Percentiles rank a stretch among this genome's conserved stretches.
These are phyloP conservation scores for Fusarium tuaranense DNA, from an alignment of 2,329 filamentous ascomycete species.

Conservation along the genomic window DNA sequence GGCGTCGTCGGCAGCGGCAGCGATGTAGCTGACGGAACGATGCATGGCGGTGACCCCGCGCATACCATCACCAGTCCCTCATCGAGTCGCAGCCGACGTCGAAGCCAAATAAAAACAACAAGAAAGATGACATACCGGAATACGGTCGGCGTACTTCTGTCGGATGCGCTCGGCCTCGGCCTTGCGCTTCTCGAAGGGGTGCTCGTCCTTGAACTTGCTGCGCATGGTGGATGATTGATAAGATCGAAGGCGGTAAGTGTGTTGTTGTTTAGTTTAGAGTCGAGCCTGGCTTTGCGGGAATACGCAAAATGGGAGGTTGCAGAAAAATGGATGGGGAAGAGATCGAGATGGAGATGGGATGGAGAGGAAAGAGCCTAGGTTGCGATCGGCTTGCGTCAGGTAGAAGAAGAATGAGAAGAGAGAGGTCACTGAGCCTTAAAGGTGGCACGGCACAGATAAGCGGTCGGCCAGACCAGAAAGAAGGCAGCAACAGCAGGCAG, in stretches of 20 bases:
- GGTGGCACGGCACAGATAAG: conserved; percentile 44
- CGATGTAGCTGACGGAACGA: neutral
- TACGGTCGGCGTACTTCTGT: conserved; percentile 98
- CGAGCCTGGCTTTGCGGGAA: conserved; percentile 10
- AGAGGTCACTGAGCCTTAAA: conserved; percentile 35
- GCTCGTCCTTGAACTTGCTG: conserved; percentile 99
- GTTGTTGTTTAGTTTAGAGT: conserved; percentile 6
- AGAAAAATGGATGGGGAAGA: neutral
- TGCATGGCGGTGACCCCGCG: conserved; percentile 36
- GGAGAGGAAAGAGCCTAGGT: conserved; percentile 43
- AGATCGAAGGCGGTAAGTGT: conserved; percentile 33
- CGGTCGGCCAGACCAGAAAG: conserved; percentile 42
- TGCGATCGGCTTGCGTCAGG: conserved; percentile 45
- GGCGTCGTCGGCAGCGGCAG: neutral
- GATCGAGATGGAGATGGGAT: conserved; percentile 29
- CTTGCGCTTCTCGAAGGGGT: conserved; percentile 99
- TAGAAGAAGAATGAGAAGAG: conserved; percentile 43
- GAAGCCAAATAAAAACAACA: conserved; percentile 1
- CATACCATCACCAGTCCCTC: conserved; percentile 10
- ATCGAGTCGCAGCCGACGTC: neutral
- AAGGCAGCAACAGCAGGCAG: conserved; percentile 24
- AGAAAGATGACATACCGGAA: conserved; percentile 78
- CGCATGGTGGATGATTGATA: conserved; percentile 74
- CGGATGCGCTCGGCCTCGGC: conserved; percentile 99
- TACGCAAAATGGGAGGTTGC: conserved; percentile 10